phyloP scores from a whole-genome alignment of 202 grass and related monocot species.

The Hordeum pubiflorum region DNA sequence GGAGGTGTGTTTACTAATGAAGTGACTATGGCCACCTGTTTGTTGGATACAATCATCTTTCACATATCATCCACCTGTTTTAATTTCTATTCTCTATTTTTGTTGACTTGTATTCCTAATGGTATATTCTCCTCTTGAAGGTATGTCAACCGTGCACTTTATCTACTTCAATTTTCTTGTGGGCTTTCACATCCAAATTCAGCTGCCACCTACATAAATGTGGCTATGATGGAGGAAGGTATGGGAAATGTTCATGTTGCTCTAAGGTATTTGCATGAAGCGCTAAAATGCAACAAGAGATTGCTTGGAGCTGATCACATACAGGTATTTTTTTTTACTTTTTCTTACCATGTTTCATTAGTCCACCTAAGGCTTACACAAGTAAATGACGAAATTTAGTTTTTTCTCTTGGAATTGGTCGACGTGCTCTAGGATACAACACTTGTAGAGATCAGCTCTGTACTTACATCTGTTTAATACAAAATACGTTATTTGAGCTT shows the following conservation, averaged over 20 bases:
- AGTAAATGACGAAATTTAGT: background rate
- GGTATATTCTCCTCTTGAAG: conserved; percentile 38
- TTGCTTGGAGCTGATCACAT: conserved; percentile 98
- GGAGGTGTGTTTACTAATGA: background rate
- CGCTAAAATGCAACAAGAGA: conserved; percentile 97
- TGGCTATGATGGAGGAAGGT: conserved; percentile 99
- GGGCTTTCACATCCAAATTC: conserved; percentile 99
- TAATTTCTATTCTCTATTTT: conserved; percentile 9
- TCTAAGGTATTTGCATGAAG: conserved; percentile 97
- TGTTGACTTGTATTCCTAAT: conserved; percentile 1
- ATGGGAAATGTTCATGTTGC: conserved; percentile 99
- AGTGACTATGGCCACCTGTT: background rate
- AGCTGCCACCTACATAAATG: conserved; percentile 99
- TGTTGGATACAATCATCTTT: conserved; percentile 17
- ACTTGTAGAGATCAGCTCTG: background rate
- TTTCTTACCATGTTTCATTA: conserved; percentile 11
- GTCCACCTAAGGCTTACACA: background rate
- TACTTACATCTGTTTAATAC: background rate
- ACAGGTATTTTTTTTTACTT: conserved; percentile 47
- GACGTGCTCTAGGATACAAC: background rate
- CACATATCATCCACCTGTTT: background rate
- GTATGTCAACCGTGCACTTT: conserved; percentile 94
- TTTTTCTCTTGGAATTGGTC: background rate
- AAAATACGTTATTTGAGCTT: conserved; percentile 1
- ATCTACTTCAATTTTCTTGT: conserved; percentile 96